A percentile compares a stretch with the other conserved stretches of the same genome.
Evolutionary conservation across 2,329 filamentous ascomycete species (phyloP).

Genomic region (Aphanocladium album): DNA sequence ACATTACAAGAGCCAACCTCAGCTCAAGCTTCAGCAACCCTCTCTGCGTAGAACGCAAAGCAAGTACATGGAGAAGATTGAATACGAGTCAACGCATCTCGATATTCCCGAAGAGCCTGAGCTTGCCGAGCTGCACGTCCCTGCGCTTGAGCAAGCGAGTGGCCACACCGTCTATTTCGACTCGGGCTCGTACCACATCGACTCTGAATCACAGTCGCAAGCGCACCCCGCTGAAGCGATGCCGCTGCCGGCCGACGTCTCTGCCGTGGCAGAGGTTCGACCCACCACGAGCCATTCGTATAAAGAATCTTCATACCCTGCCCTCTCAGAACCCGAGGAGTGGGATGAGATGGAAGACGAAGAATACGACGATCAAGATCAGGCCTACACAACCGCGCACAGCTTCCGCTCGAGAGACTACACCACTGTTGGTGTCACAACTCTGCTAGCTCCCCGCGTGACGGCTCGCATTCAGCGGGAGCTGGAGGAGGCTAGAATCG

Average conservation of each 20-base stretch:
- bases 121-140: constrained; percentile 6
- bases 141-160: constrained; percentile 16
- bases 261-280: neutral
- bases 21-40: constrained; percentile 40
- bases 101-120: constrained; percentile 14
- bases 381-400: constrained; percentile 72
- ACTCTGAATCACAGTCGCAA: constrained; percentile 20
- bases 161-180: constrained; percentile 24
- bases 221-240: constrained; percentile 7
- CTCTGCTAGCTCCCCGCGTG: constrained; percentile 65
- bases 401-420: constrained; percentile 67
- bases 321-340: constrained; percentile 52
- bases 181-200: constrained; percentile 21
- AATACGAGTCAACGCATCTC: constrained; percentile 12
- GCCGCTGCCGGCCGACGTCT: neutral
- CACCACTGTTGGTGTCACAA: constrained; percentile 47
- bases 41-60: constrained; percentile 41
- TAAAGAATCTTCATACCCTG: constrained; percentile 15
- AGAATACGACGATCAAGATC: constrained; percentile 51
- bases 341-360: constrained; percentile 79
- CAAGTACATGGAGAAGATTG: constrained; percentile 28
- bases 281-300: constrained; percentile 3
- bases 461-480: constrained; percentile 67
- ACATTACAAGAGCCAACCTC: constrained; percentile 51
- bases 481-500: constrained; percentile 58